Conservation (phyloP, 2,329 filamentous ascomycete species). For the Ophiostoma pallidulum region DNA sequence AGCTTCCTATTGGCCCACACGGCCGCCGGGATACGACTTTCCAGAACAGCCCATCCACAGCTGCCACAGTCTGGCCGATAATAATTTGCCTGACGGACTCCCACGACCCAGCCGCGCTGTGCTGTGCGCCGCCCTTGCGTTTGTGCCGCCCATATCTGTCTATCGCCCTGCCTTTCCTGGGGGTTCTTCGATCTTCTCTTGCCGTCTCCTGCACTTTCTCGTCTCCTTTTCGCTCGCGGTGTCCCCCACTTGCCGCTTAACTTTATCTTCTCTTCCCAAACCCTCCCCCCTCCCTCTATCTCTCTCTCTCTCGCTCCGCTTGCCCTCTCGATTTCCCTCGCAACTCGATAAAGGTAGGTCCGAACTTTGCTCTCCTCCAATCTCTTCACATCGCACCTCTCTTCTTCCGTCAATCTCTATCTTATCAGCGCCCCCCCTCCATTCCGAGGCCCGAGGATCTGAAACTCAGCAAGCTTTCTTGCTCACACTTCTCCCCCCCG, state of each 20-base stretch:
- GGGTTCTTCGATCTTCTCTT: slow-evolving; percentile 2
- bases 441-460: not conserved
- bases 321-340: not conserved
- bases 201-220: too few species aligned
- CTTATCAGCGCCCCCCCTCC: not conserved
- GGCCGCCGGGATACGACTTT: slow-evolving; percentile 10
- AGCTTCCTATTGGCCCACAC: slow-evolving; percentile 9
- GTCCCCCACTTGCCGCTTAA: too few species aligned
- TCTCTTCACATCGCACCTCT: not conserved
- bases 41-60: slow-evolving; percentile 5
- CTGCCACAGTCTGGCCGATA: too few species aligned
- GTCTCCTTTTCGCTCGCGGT: too few species aligned
- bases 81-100: too few species aligned
- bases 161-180: not conserved
- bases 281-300: not conserved
- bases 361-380: not conserved
- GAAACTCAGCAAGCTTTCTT: too few species aligned
- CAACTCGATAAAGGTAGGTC: not conserved
- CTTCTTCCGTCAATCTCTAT: not conserved
- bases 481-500: not conserved
- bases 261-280: too few species aligned
- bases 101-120: not conserved
- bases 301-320: not conserved
- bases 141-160: not conserved
- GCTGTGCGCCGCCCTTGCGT: not conserved